These are phyloP conservation scores for Davidsoniella virescens DNA, from an alignment of 2,329 filamentous ascomycete genomes.

Conservation along the genomic window DNA sequence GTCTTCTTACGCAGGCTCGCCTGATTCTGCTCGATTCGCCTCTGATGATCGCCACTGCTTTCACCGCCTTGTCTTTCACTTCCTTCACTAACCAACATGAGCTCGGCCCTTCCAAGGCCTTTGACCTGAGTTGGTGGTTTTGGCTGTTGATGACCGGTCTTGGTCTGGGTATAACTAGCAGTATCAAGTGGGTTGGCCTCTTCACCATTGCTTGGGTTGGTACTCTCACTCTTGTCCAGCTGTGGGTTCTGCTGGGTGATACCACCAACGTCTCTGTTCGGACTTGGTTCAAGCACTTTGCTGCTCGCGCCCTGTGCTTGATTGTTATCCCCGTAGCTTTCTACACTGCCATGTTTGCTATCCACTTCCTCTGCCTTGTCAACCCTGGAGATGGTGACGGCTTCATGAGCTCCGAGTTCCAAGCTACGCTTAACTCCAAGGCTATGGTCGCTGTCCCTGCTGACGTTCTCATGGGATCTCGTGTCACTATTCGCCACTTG, in stretches of 20 bases:
- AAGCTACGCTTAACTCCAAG: constrained; percentile 92
- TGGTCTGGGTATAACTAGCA: constrained; percentile 74
- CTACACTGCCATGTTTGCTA: constrained; percentile 93
- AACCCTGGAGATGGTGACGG: constrained; percentile 96
- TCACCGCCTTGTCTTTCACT: constrained; percentile 77
- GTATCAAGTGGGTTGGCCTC: constrained; percentile 97
- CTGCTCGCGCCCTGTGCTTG: constrained; percentile 78
- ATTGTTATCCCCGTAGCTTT: constrained; percentile 78
- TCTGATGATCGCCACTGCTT: constrained; percentile 79
- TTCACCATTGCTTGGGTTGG: constrained; percentile 99
- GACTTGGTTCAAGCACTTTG: constrained; percentile 83
- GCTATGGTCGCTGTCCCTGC: constrained; percentile 89
- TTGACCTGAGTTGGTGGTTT: constrained; percentile 90
- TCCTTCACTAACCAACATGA: constrained; percentile 97
- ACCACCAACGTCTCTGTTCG: constrained; percentile 69
- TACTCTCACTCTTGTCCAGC: constrained; percentile 71
- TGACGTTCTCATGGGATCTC: constrained; percentile 78
- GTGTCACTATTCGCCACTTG: constrained; percentile 73
- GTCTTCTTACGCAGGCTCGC: constrained; percentile 83
- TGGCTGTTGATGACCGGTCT: constrained; percentile 82
- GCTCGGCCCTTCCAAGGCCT: constrained; percentile 74
- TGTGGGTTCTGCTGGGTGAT: constrained; percentile 91
- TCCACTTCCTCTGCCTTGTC: constrained; percentile 83
- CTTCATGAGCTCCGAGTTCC: constrained; percentile 99
- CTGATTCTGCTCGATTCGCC: constrained; percentile 93